phyloP scores from a whole-genome alignment of 2,329 filamentous ascomycete species.

The Phialophora expanda region DNA sequence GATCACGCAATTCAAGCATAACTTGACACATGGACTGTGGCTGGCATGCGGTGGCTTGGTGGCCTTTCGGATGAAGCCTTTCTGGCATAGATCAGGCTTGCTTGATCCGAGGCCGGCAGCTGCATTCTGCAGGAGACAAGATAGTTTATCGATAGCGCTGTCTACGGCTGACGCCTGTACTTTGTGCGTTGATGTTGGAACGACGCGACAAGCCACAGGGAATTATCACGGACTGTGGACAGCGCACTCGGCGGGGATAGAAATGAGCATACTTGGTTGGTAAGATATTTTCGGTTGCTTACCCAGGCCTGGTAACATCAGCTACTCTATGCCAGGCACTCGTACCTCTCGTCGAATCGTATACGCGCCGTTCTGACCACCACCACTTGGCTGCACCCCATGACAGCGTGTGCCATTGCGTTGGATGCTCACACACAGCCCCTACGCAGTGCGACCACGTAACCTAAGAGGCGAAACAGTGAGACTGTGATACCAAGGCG shows the following conservation, averaged over 20 bases:
- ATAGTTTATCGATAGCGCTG: neutral
- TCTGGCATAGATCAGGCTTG: neutral
- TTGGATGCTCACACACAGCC: slow-evolving; percentile 3
- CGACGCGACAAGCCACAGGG: neutral
- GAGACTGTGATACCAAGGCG: slow-evolving; percentile 3
- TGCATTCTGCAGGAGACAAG: neutral
- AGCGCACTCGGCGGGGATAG: too few species aligned
- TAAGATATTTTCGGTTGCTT: slow-evolving; percentile 2
- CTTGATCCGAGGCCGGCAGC: neutral
- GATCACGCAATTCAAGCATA: slow-evolving; percentile 21
- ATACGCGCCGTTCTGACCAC: slow-evolving; percentile 16
- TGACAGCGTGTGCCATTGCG: neutral
- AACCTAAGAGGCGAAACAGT: neutral
- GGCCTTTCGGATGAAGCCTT: slow-evolving; percentile 1
- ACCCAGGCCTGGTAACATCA: neutral
- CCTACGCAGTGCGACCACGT: slow-evolving; percentile 13
- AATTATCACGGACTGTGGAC: neutral
- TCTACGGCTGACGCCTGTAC: neutral
- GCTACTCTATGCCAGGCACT: neutral
- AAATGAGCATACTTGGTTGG: neutral
- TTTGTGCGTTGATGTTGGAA: neutral
- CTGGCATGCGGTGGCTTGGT: neutral
- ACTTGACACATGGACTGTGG: slow-evolving; percentile 9
- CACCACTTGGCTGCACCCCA: slow-evolving; percentile 2
- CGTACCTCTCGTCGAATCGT: neutral